Conservation (phyloP, 345 rosid genomes). For the Pugionium cornutum region DNA sequence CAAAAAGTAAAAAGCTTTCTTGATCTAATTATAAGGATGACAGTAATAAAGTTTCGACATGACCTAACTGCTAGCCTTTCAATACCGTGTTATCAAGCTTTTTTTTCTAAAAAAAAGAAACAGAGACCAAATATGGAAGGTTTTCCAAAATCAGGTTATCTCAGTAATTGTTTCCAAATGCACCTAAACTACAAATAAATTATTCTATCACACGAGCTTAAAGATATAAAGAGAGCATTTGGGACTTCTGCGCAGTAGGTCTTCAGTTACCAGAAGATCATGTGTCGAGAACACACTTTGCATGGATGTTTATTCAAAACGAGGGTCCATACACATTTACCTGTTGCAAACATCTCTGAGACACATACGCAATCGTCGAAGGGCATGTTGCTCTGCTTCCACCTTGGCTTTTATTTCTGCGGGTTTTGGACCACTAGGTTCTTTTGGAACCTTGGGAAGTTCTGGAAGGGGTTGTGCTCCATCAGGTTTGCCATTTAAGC, state of each 20-base stretch:
- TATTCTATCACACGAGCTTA: background rate
- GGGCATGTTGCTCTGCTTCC: slow-evolving; percentile 99
- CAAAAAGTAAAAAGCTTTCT: slow-evolving; percentile 1
- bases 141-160: background rate
- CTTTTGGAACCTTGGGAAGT: slow-evolving; percentile 82
- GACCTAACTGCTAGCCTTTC: background rate
- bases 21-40: background rate
- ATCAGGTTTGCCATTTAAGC: slow-evolving; percentile 46
- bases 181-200: slow-evolving; percentile 7
- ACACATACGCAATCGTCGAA: slow-evolving; percentile 96
- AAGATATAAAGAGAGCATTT: background rate
- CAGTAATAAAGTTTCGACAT: slow-evolving; percentile 2
- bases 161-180: background rate
- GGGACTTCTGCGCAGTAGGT: background rate
- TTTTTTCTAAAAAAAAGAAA: background rate
- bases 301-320: slow-evolving; percentile 1
- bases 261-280: slow-evolving; percentile 16
- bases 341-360: slow-evolving; percentile 98
- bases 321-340: slow-evolving; percentile 45
- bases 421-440: slow-evolving; percentile 80
- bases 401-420: slow-evolving; percentile 92
- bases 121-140: background rate
- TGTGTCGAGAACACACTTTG: background rate
- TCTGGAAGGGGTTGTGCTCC: slow-evolving; percentile 59
- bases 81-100: background rate